Percentiles rank a stretch among this genome's conserved stretches.
These are phyloP conservation scores for Microbotryum lychnidis-dioicae DNA, from an alignment of 1,284 basidiomycete genomes.

Conservation along the genomic window DNA sequence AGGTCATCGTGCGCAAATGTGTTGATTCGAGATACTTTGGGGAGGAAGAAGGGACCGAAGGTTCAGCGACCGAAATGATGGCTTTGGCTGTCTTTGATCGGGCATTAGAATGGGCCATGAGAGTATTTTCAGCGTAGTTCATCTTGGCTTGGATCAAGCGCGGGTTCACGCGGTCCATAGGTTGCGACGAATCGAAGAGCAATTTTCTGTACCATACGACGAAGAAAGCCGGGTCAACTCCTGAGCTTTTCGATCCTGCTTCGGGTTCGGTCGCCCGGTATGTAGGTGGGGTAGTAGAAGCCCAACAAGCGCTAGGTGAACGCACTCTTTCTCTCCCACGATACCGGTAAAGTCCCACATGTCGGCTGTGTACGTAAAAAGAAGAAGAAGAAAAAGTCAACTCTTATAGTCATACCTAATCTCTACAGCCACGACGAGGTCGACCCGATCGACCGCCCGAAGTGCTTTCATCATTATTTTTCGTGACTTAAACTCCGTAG, in stretches of 20 bases:
- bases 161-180: constrained; percentile 22
- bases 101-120: constrained; percentile 41
- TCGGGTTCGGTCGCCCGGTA: not conserved
- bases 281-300: not conserved
- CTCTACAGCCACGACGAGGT: too few relatives aligned
- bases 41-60: not conserved
- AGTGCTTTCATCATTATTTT: too few relatives aligned
- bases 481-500: too few relatives aligned
- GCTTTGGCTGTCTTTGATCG: constrained; percentile 21
- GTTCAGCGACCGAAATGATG: constrained; percentile 30
- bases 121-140: constrained; percentile 52
- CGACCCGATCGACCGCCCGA: too few relatives aligned
- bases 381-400: too few relatives aligned
- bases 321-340: constrained; percentile 26
- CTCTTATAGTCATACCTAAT: too few relatives aligned
- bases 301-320: not conserved
- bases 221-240: not conserved
- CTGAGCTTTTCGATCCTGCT: not conserved
- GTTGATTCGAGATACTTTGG: constrained; percentile 15
- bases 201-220: constrained; percentile 3
- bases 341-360: constrained; percentile 26
- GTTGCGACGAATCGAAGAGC: constrained; percentile 23
- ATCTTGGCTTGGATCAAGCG: constrained; percentile 17
- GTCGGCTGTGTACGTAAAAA: not conserved
- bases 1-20: constrained; percentile 21